These are phyloP conservation scores for Ilex aquifolium DNA, from an alignment of 257 asterid genomes.

Conservation along the genomic window DNA sequence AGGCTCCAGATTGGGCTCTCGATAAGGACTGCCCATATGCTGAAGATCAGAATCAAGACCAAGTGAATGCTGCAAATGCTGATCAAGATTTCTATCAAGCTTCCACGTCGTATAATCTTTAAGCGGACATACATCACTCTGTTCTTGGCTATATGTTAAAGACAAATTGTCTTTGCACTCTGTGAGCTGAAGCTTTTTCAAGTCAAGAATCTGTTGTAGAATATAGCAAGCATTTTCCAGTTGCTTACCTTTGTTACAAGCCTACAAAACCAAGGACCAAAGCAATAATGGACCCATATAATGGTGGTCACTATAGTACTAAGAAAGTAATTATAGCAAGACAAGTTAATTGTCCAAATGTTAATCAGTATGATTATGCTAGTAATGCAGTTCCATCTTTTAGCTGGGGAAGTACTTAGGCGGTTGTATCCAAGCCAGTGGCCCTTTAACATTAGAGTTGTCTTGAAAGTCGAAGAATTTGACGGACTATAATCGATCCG, in stretches of 20 bases:
- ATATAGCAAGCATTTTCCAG: conserved; percentile 27
- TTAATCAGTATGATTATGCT: too few relatives aligned
- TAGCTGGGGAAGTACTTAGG: too few relatives aligned
- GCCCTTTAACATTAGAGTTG: too few relatives aligned
- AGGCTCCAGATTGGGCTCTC: conserved; percentile 27
- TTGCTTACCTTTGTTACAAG: conserved; percentile 11
- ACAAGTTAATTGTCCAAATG: not conserved
- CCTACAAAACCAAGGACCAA: conserved; percentile 20
- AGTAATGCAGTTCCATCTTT: too few relatives aligned
- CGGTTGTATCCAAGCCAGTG: too few relatives aligned
- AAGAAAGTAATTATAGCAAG: not conserved
- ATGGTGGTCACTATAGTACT: too few relatives aligned
- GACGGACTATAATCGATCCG: not conserved
- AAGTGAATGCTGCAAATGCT: conserved; percentile 25
- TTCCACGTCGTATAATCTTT: conserved; percentile 22
- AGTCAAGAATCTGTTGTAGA: conserved; percentile 59
- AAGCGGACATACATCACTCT: conserved; percentile 12
- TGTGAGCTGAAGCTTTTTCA: conserved; percentile 50
- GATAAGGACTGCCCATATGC: conserved; percentile 22
- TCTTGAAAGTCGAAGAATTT: not conserved
- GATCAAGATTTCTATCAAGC: conserved; percentile 23
- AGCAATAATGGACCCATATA: too few relatives aligned
- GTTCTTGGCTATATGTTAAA: conserved; percentile 26
- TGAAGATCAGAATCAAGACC: conserved; percentile 26
- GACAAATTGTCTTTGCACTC: conserved; percentile 26